These are phyloP conservation scores for Leccinum imitatum DNA, from an alignment of 768 basidiomycete genomes.

Conservation along the genomic window DNA sequence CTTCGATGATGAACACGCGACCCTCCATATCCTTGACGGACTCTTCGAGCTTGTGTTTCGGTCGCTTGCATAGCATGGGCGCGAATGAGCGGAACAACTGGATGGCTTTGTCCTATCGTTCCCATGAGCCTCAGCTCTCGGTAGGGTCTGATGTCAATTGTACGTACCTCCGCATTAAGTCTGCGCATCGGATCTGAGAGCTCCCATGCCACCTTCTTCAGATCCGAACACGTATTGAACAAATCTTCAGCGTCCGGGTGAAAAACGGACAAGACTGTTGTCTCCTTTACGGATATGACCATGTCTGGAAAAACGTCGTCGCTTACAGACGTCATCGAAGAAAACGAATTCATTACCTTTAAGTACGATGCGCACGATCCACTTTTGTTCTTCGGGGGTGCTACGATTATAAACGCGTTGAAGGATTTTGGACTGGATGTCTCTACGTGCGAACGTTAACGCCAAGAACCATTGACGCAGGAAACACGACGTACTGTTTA, in stretches of 20 bases:
- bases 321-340: neutral
- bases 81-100: slow-evolving; percentile 85
- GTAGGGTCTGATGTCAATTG: no score
- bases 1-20: slow-evolving; percentile 84
- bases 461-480: neutral
- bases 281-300: slow-evolving; percentile 91
- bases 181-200: slow-evolving; percentile 74
- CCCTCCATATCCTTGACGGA: slow-evolving; percentile 84
- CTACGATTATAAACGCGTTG: slow-evolving; percentile 74
- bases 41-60: slow-evolving; percentile 76
- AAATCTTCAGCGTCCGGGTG: slow-evolving; percentile 93
- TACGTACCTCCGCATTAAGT: slow-evolving; percentile 58
- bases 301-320: slow-evolving; percentile 56
- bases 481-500: slow-evolving; percentile 55
- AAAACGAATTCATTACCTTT: slow-evolving; percentile 58
- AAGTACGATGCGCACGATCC: slow-evolving; percentile 94
- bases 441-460: slow-evolving; percentile 44
- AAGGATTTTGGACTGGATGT: slow-evolving; percentile 71
- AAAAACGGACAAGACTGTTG: slow-evolving; percentile 85
- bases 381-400: slow-evolving; percentile 87
- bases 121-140: slow-evolving; percentile 6
- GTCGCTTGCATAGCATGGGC: slow-evolving; percentile 93
- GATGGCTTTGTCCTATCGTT: slow-evolving; percentile 74
- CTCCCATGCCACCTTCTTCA: slow-evolving; percentile 91
- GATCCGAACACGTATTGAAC: slow-evolving; percentile 95